Evolutionary conservation across 2,329 filamentous ascomycete genomes (phyloP).

Genomic region (Pseudocercospora eumusae): DNA sequence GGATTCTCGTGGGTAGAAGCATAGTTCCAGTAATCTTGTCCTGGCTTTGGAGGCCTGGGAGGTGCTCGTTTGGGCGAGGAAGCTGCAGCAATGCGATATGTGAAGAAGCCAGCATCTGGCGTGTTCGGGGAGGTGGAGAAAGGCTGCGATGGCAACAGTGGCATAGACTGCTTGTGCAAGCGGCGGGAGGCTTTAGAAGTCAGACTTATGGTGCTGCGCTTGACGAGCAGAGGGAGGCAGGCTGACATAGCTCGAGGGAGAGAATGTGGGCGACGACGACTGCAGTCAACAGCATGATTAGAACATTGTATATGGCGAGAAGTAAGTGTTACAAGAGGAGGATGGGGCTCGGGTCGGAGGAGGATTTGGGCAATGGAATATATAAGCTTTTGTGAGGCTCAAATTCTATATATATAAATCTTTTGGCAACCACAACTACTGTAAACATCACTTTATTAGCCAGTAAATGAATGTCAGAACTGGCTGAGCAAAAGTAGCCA

Average conservation of each 20-base stretch:
- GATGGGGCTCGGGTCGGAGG: neutral
- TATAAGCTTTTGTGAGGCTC: neutral
- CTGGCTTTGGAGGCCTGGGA: slow-evolving; percentile 51
- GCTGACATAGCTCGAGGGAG: slow-evolving; percentile 33
- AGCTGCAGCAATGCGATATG: slow-evolving; percentile 43
- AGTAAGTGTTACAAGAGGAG: neutral
- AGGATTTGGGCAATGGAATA: neutral
- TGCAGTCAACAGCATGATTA: slow-evolving; percentile 26
- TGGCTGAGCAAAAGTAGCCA: neutral
- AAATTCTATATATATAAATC: slow-evolving; percentile 7
- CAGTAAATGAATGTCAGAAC: no score
- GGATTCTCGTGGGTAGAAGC: slow-evolving; percentile 35
- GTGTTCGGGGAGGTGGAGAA: slow-evolving; percentile 15
- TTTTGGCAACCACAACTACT: neutral
- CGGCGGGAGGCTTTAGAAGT: slow-evolving; percentile 26
- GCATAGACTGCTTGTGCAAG: slow-evolving; percentile 13
- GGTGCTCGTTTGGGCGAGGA: slow-evolving; percentile 40
- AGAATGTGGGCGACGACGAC: slow-evolving; percentile 26
- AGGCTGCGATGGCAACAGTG: slow-evolving; percentile 7
- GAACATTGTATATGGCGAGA: neutral
- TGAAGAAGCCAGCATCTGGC: slow-evolving; percentile 31
- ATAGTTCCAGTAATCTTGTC: slow-evolving; percentile 46
- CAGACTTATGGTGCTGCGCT: slow-evolving; percentile 24
- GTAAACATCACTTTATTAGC: no score
- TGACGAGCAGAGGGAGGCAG: slow-evolving; percentile 26